Percentiles rank a stretch among this genome's conserved stretches.
phyloP scores from a whole-genome alignment of 2,329 filamentous ascomycete genomes.

The Leptographium radiaticola region DNA sequence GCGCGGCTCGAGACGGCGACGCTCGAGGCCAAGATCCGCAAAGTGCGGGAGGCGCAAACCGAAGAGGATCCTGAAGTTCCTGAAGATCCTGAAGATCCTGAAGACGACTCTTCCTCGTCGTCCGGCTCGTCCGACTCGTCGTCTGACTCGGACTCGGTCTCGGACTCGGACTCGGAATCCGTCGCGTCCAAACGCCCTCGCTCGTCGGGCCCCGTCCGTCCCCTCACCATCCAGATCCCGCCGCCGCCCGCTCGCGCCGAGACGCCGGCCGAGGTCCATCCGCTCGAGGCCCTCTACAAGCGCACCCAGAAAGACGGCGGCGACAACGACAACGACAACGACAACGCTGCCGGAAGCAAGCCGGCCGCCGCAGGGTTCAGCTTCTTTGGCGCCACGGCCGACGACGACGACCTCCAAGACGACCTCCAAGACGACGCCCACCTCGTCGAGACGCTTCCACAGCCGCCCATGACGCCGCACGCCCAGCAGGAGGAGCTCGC shows the following conservation, averaged over 20 bases:
- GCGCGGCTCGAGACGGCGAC: background rate
- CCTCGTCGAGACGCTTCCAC: slow-evolving; percentile 14
- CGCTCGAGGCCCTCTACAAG: slow-evolving; percentile 88
- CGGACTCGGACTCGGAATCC: slow-evolving; percentile 2
- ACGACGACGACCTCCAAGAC: slow-evolving; percentile 33
- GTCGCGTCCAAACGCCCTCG: slow-evolving; percentile 24
- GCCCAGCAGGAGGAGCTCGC: slow-evolving; percentile 73
- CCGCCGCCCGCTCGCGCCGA: slow-evolving; percentile 21
- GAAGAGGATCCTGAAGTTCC: too few relatives aligned
- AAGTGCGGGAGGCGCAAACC: background rate
- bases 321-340: slow-evolving; percentile 11
- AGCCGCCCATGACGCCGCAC: slow-evolving; percentile 65
- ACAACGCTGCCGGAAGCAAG: slow-evolving; percentile 13
- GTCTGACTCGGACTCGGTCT: slow-evolving; percentile 13
- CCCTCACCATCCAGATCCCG: slow-evolving; percentile 42
- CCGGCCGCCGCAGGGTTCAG: slow-evolving; percentile 52
- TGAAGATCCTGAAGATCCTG: slow-evolving; percentile 2
- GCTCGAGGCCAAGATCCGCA: background rate
- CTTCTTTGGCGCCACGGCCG: slow-evolving; percentile 55
- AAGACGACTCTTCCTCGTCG: background rate
- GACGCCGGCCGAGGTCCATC: slow-evolving; percentile 49
- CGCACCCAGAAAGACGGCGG: slow-evolving; percentile 34
- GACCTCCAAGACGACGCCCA: slow-evolving; percentile 17
- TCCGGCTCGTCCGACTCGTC: background rate
- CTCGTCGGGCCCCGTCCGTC: slow-evolving; percentile 36